These are phyloP conservation scores for Epichloe baconii DNA, from an alignment of 2,329 filamentous ascomycete species.

Conservation along the genomic window DNA sequence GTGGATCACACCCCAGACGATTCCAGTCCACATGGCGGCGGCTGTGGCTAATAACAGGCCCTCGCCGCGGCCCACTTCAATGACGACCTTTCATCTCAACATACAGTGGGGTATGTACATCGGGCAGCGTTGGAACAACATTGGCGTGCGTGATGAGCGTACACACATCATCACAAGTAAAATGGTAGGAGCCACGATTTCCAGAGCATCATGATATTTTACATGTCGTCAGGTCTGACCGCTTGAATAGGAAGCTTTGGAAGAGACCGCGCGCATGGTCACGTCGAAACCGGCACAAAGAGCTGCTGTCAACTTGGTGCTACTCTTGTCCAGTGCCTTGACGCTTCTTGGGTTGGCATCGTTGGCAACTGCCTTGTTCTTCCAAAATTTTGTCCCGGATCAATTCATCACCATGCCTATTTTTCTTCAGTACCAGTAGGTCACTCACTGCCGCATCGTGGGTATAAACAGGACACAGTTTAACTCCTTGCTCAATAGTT, in stretches of 20 bases:
- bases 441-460: conserved; percentile 1
- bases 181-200: neutral
- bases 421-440: conserved; percentile 46
- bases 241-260: conserved; percentile 20
- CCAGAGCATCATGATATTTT: neutral
- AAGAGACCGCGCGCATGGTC: conserved; percentile 23
- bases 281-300: conserved; percentile 40
- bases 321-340: conserved; percentile 29
- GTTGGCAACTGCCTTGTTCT: conserved; percentile 38
- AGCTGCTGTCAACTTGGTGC: conserved; percentile 31
- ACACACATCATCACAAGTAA: neutral
- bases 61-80: neutral
- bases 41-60: neutral
- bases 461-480: neutral
- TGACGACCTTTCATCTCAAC: neutral
- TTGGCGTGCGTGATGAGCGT: neutral
- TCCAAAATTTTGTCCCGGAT: conserved; percentile 43
- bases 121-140: neutral
- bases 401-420: conserved; percentile 38
- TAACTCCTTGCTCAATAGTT: conserved; percentile 19
- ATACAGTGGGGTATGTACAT: neutral
- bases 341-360: conserved; percentile 34
- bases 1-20: no score
- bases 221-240: neutral
- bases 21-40: neutral